Evolutionary conservation across 805 yeast genomes (phyloP).

Genomic region (Torulaspora maleeae): DNA sequence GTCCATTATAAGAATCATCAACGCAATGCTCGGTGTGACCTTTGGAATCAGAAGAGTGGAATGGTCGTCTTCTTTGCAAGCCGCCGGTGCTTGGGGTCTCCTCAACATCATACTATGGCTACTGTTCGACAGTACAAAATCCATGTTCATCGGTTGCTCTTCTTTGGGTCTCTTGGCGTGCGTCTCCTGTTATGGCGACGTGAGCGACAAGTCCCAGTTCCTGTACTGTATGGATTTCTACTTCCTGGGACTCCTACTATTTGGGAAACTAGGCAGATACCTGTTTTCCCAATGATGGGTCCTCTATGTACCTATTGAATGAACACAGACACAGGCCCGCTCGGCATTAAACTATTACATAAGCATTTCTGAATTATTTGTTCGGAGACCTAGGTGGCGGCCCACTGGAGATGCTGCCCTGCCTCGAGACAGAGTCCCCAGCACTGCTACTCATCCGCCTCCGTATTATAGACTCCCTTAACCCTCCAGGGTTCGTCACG

Average conservation of each 20-base stretch:
- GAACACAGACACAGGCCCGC: constrained; percentile 1
- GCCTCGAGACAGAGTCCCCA: constrained; percentile 30
- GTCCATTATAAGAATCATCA: constrained; percentile 29
- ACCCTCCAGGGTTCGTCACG: constrained; percentile 36
- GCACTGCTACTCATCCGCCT: constrained; percentile 36
- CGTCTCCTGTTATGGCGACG: constrained; percentile 20
- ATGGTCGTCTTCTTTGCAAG: constrained; percentile 64
- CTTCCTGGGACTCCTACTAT: constrained; percentile 59
- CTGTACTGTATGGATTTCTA: constrained; percentile 45
- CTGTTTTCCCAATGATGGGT: constrained; percentile 32
- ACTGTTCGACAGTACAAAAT: constrained; percentile 54
- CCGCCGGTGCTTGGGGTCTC: constrained; percentile 57
- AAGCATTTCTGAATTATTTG: constrained; percentile 15
- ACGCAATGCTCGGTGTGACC: constrained; percentile 65
- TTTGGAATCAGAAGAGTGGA: constrained; percentile 66
- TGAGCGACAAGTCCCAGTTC: constrained; percentile 21
- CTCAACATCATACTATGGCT: constrained; percentile 65
- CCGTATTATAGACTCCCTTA: constrained; percentile 34
- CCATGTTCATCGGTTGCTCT: constrained; percentile 44
- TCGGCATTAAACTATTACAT: background rate
- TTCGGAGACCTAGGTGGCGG: constrained; percentile 37
- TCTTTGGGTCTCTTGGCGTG: constrained; percentile 27
- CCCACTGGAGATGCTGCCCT: constrained; percentile 36
- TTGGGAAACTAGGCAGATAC: constrained; percentile 65
- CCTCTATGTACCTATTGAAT: background rate